Conservation (phyloP, 2,329 filamentous ascomycete genomes). For the Gyromitra esculenta region DNA sequence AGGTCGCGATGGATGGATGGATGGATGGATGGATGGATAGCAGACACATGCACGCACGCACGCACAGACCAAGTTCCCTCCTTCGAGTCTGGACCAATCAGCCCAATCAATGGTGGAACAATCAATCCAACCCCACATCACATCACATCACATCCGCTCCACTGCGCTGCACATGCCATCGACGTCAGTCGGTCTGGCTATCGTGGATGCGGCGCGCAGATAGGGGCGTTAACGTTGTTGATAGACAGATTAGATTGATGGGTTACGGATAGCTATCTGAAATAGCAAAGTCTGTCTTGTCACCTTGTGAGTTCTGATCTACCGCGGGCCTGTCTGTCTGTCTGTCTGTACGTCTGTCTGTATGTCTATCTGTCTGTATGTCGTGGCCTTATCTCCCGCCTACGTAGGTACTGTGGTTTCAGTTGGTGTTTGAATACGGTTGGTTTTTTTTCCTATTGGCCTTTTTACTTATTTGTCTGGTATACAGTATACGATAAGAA, state of each 20-base stretch:
- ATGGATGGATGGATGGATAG: no score
- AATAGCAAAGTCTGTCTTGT: no score
- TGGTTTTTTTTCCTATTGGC: background rate
- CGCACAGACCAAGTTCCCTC: conserved; percentile 24
- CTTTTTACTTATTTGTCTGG: background rate
- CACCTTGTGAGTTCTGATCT: conserved; percentile 1
- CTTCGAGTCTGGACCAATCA: background rate
- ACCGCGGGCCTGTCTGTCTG: background rate
- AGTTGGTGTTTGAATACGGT: background rate
- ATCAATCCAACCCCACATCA: conserved; percentile 9
- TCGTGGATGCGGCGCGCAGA: background rate
- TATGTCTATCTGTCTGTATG: background rate
- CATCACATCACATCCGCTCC: conserved; percentile 24
- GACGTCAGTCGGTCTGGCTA: conserved; percentile 24
- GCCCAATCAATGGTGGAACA: background rate
- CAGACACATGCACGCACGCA: conserved; percentile 3
- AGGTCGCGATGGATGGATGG: conserved; percentile 8
- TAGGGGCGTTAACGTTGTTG: background rate
- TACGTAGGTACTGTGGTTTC: background rate
- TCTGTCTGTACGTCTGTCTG: no score
- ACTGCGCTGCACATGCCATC: background rate
- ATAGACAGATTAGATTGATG: background rate
- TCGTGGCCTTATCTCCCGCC: conserved; percentile 2
- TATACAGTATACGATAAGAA: conserved; percentile 6
- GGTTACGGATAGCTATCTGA: no score